Evolutionary conservation across 2,329 filamentous ascomycete genomes (phyloP).

Genomic region (Ceratocystis albifundus): DNA sequence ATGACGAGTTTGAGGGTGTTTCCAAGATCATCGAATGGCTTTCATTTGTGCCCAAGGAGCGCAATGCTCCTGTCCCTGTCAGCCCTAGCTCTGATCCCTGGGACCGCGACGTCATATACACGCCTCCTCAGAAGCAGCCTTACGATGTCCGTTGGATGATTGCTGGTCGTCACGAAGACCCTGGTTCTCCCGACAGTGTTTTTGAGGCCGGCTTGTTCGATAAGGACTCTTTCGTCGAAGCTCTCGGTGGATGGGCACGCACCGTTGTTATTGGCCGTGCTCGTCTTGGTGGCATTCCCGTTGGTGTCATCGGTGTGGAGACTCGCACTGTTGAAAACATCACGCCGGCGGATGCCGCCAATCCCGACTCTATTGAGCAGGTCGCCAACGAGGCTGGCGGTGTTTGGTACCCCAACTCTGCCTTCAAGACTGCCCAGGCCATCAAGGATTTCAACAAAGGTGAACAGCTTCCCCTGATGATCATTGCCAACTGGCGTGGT

Average conservation of each 20-base stretch:
- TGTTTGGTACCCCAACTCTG: conserved; percentile 99
- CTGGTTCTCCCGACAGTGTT: conserved; percentile 52
- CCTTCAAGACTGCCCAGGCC: conserved; percentile 98
- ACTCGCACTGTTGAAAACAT: conserved; percentile 93
- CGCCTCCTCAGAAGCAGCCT: conserved; percentile 65
- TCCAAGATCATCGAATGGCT: conserved; percentile 98
- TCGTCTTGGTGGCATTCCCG: conserved; percentile 89
- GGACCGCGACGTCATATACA: conserved; percentile 86
- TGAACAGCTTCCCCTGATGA: conserved; percentile 97
- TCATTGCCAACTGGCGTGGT: conserved; percentile 98
- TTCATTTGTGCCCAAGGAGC: conserved; percentile 93
- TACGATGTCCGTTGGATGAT: conserved; percentile 96
- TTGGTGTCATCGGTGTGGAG: conserved; percentile 97
- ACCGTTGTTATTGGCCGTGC: conserved; percentile 95
- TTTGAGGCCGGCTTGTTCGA: conserved; percentile 92
- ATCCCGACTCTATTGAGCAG: conserved; percentile 96
- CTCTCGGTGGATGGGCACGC: conserved; percentile 90
- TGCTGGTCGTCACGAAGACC: conserved; percentile 48
- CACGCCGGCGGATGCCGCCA: conserved; percentile 90
- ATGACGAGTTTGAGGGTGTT: conserved; percentile 94
- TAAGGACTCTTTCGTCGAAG: conserved; percentile 91
- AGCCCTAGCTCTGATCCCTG: conserved; percentile 73
- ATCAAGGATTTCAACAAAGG: conserved; percentile 99
- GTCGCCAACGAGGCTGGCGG: conserved; percentile 90
- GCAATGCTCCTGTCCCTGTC: conserved; percentile 85